Conservation (phyloP, 805 yeast species). For the Sungouiella blattae region DNA sequence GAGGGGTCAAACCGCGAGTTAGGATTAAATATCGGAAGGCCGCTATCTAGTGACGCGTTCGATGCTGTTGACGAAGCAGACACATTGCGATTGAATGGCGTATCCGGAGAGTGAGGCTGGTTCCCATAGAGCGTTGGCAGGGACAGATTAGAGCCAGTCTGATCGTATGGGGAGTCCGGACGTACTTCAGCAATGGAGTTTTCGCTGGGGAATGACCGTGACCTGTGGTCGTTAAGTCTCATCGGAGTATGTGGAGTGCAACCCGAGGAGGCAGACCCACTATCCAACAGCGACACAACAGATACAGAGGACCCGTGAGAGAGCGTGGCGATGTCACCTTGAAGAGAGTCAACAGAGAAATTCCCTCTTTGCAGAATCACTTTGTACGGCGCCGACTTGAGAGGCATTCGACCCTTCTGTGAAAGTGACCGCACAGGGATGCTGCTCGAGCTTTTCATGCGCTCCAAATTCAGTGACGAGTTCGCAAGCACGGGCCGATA, state of each 20-base stretch:
- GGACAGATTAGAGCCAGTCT: neutral
- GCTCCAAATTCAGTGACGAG: conserved; percentile 14
- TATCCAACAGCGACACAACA: neutral
- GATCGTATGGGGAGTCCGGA: neutral
- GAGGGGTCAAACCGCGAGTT: conserved; percentile 16
- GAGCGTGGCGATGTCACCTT: conserved; percentile 19
- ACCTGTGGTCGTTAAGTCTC: too few relatives aligned
- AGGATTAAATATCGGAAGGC: conserved; percentile 6
- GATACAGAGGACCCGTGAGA: neutral
- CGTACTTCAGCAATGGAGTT: neutral
- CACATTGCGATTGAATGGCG: neutral
- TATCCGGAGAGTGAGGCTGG: neutral
- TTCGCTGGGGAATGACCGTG: neutral
- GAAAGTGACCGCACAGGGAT: conserved; percentile 7
- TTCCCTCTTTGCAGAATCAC: conserved; percentile 20
- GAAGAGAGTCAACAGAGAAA: conserved; percentile 23
- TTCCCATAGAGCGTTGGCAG: neutral
- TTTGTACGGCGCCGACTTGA: conserved; percentile 9
- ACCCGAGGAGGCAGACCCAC: neutral
- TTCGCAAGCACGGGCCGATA: conserved; percentile 13
- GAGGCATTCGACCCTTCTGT: conserved; percentile 5
- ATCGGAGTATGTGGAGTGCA: too few relatives aligned
- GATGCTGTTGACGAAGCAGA: conserved; percentile 7
- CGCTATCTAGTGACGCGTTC: conserved; percentile 3
- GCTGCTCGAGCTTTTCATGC: conserved; percentile 9